Percentiles rank a stretch among this genome's conserved stretches.
Conservation (phyloP, 1,284 basidiomycete species). For the Austroboletus niveus region DNA sequence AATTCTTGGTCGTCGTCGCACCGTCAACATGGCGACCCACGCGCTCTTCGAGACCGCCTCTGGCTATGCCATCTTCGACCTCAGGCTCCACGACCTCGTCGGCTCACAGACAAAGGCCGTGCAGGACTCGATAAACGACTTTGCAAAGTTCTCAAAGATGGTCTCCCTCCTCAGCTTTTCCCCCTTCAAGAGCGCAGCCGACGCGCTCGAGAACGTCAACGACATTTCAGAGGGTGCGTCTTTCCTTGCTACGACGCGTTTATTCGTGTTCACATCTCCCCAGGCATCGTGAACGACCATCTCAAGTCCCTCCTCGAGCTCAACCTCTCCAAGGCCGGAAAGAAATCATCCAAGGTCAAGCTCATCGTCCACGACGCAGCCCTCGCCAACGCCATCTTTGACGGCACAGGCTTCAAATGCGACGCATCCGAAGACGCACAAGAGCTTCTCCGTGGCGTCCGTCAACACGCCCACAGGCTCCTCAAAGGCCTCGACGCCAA, state of each 20-base stretch:
- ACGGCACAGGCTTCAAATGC: conserved; percentile 76
- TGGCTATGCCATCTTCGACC: conserved; percentile 93
- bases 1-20: conserved; percentile 14
- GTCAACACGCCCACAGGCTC: conserved; percentile 90
- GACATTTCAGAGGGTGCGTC: conserved; percentile 91
- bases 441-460: conserved; percentile 92
- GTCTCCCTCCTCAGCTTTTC: conserved; percentile 89
- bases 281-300: conserved; percentile 86
- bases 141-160: conserved; percentile 94
- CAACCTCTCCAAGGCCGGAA: conserved; percentile 72
- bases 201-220: conserved; percentile 96
- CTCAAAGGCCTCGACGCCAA: conserved; percentile 87
- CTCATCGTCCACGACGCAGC: conserved; percentile 84
- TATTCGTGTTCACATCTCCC: not conserved
- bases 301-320: conserved; percentile 87
- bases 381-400: conserved; percentile 82
- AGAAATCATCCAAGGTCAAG: conserved; percentile 79
- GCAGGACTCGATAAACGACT: conserved; percentile 85
- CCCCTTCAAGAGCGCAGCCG: conserved; percentile 93
- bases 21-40: conserved; percentile 68
- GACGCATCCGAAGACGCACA: conserved; percentile 86
- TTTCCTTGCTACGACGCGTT: too few species aligned
- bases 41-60: conserved; percentile 94
- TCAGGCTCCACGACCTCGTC: conserved; percentile 88
- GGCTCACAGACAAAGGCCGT: conserved; percentile 80